Conservation (phyloP, 2,329 filamentous ascomycete genomes). For the Ceratocystiopsis minuta region DNA sequence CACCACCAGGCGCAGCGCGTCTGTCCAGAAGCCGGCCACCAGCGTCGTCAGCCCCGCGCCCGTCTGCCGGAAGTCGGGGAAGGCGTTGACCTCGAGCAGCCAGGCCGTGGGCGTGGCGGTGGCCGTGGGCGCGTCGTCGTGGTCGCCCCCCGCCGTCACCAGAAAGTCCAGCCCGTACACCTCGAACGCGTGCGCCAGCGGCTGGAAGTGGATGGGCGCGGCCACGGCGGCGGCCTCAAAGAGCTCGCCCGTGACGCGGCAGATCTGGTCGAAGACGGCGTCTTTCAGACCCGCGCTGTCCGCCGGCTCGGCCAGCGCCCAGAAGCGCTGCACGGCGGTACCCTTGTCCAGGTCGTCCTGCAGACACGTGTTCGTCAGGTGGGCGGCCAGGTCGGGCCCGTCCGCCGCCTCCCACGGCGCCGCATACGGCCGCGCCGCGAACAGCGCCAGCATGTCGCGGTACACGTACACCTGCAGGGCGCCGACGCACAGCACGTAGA, state of each 20-base stretch:
- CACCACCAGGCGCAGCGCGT: conserved; percentile 50
- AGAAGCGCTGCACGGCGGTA: conserved; percentile 49
- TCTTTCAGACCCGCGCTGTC: conserved; percentile 15
- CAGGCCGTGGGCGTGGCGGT: conserved; percentile 35
- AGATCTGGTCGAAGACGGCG: conserved; percentile 57
- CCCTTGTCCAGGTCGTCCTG: conserved; percentile 44
- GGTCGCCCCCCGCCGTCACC: conserved; percentile 35
- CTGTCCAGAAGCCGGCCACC: conserved; percentile 60
- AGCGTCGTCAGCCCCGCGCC: conserved; percentile 54
- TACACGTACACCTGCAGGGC: conserved; percentile 73
- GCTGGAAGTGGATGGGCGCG: conserved; percentile 84
- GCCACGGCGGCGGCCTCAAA: conserved; percentile 74
- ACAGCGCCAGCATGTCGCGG: conserved; percentile 79
- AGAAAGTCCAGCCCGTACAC: conserved; percentile 84
- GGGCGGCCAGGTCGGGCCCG: conserved; percentile 44
- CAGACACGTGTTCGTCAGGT: conserved; percentile 91
- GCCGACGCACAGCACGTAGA: conserved; percentile 71
- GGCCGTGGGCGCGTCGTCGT: not conserved
- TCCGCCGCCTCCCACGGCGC: conserved; percentile 32
- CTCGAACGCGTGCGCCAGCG: conserved; percentile 76
- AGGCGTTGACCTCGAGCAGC: conserved; percentile 86
- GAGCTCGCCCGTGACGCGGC: conserved; percentile 50
- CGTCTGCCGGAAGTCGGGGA: conserved; percentile 89
- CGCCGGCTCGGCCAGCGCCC: conserved; percentile 32
- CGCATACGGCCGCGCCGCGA: conserved; percentile 57